Evolutionary conservation across 352 stramenopile genomes (phyloP).

Genomic region (Plasmopara viticola): DNA sequence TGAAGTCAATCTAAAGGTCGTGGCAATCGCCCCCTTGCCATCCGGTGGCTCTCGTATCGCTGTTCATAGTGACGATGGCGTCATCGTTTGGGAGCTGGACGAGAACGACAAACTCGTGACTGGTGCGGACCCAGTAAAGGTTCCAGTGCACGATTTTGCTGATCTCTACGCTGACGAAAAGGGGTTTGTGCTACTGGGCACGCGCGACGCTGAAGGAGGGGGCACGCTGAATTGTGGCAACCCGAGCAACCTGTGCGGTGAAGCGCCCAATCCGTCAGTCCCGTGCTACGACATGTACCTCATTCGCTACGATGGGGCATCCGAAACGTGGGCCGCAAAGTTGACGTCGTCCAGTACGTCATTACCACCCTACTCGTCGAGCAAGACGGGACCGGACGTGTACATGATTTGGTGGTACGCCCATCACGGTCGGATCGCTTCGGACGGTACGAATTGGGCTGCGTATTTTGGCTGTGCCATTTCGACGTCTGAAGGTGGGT

Average conservation of each 20-base stretch:
- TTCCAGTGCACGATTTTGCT: conserved; percentile 42
- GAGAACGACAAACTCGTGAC: conserved; percentile 39
- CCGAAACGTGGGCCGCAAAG: too few relatives aligned
- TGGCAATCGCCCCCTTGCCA: conserved; percentile 31
- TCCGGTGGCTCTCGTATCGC: conserved; percentile 21
- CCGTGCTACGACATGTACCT: too few relatives aligned
- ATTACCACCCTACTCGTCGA: conserved; percentile 47
- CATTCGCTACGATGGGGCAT: too few relatives aligned
- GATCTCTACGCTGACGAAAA: conserved; percentile 51
- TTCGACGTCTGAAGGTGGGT: too few relatives aligned
- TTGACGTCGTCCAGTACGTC: conserved; percentile 2
- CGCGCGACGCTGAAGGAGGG: conserved; percentile 40
- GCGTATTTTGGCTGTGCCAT: too few relatives aligned
- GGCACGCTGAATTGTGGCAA: conserved; percentile 57
- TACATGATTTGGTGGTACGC: conserved; percentile 74
- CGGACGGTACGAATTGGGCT: too few relatives aligned
- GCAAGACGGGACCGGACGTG: conserved; percentile 35
- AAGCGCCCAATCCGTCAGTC: too few relatives aligned
- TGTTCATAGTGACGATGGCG: conserved; percentile 43
- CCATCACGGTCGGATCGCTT: conserved; percentile 47
- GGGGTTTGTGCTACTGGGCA: conserved; percentile 47
- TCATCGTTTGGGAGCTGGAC: conserved; percentile 44
- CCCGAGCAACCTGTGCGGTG: conserved; percentile 8
- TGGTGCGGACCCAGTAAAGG: conserved; percentile 24
- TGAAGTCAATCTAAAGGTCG: conserved; percentile 26